Base-by-base conservation (phyloP, 1,284 basidiomycete genomes). In the Bondarzewia mesenterica region DNA sequence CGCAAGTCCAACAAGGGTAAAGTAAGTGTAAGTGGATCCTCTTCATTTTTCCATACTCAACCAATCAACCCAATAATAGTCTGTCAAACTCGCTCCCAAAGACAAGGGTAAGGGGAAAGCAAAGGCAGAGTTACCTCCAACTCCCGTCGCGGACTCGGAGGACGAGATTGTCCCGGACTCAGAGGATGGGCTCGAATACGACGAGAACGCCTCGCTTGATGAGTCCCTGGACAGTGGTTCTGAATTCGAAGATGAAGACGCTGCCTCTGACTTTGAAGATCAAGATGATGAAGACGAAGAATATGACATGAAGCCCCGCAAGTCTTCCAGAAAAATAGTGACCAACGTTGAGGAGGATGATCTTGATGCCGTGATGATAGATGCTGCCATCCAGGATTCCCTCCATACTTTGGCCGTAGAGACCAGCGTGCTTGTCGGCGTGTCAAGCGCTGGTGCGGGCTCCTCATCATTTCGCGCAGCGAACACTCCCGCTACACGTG, bases 151-250 rank as follows among this genome's bases (percentile, higher is more conserved):
- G n/a, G n/a, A n/a, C n/a, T n/a, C n/a, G 29, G 54, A 66, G 36
- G 69, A 65, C 39, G 70, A 71, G 37, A 42, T 52, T 8, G 43
- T 49, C 27, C 53, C 46, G 10, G 48, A 46, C 40, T 46, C 47
- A 7, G 51, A 56, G 32, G 46, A 21, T 2, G 40, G 36, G 20
- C 47, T 51, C 14, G 60, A 62, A 46, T 70, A 68, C 41, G 56
- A 69, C 14, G 71, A 72, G 37, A 69, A 67, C 48, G 66, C 68
- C 26, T 67, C 52, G 4, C 50, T 62, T 44, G 56, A 73, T 15
- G 80, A 82, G 47, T 78, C 73, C 8, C 74, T 73, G 39, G 72
- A 68, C 47, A 78, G 76, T 58, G 80, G 71, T 16, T 83, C 82
- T 37, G 80, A 82, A 47, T 82, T 79, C 50, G 66, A 75, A 25